These are phyloP conservation scores for Chara braunii DNA, from an alignment of 139 green algal species.

Conservation along the genomic window DNA sequence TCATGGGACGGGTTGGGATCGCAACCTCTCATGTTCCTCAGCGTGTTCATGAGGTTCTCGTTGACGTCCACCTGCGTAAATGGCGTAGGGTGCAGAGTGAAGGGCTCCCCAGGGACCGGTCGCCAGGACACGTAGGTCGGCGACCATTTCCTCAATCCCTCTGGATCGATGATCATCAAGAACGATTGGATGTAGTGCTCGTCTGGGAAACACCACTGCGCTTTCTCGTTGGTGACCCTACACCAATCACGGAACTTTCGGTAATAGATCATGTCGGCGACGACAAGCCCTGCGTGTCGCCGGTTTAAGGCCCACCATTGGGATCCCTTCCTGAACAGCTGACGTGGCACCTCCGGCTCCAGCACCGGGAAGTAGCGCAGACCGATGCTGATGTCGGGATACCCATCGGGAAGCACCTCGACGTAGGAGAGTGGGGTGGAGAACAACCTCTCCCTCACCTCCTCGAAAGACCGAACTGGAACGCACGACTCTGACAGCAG, in stretches of 20 bases:
- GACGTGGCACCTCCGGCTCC: not conserved
- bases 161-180: too few relatives aligned
- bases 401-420: not conserved
- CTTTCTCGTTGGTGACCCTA: not conserved
- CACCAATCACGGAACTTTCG: conserved; percentile 6
- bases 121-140: too few relatives aligned
- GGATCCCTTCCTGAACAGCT: conserved; percentile 5
- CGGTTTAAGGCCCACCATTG: conserved; percentile 25
- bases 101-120: too few relatives aligned
- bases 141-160: too few relatives aligned
- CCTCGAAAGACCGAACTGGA: conserved; percentile 6
- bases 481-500: conserved; percentile 29
- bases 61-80: too few relatives aligned
- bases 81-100: too few relatives aligned
- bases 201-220: conserved; percentile 9
- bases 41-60: too few relatives aligned
- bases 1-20: too few relatives aligned
- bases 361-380: conserved; percentile 2
- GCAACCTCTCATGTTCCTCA: too few relatives aligned
- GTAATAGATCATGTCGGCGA: conserved; percentile 8
- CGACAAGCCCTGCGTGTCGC: conserved; percentile 12
- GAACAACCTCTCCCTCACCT: conserved; percentile 14
- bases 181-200: conserved; percentile 23
- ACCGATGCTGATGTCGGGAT: too few relatives aligned
- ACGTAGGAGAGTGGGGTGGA: conserved; percentile 10